phyloP scores from a whole-genome alignment of 129 eudicot species.

The Chrysanthemum makinoi region DNA sequence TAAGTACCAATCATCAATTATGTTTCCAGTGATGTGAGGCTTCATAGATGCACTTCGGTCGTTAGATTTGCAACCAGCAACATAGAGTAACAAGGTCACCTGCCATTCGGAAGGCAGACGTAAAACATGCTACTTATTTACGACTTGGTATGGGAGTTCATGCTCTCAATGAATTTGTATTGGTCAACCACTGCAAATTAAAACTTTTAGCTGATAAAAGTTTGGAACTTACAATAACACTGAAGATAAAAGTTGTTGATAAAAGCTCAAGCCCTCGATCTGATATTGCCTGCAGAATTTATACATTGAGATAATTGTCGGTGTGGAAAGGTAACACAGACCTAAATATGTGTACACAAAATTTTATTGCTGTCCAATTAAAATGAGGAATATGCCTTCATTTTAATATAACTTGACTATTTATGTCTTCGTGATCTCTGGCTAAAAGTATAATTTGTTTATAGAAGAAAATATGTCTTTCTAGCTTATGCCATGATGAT shows the following conservation, averaged over 20 bases:
- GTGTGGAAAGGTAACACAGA: constrained; percentile 12
- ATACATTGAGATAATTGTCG: background rate
- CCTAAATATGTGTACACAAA: background rate
- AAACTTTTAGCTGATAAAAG: background rate
- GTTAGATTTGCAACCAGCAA: constrained; percentile 58
- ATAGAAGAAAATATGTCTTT: too few relatives aligned
- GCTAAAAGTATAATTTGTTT: too few relatives aligned
- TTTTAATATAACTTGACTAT: background rate
- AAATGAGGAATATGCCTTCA: background rate
- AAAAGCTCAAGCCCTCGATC: constrained; percentile 93
- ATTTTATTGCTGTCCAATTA: background rate
- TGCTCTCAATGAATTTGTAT: background rate
- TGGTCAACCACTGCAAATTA: background rate
- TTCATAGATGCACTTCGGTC: constrained; percentile 71
- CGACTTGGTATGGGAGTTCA: background rate
- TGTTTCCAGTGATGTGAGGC: constrained; percentile 71
- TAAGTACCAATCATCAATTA: constrained; percentile 77
- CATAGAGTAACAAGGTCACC: constrained; percentile 72
- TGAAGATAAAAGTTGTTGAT: constrained; percentile 73
- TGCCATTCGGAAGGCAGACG: constrained; percentile 31
- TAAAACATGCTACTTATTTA: constrained; percentile 5
- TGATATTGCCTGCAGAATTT: constrained; percentile 77
- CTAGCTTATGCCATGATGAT: too few relatives aligned
- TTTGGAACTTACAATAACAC: constrained; percentile 63
- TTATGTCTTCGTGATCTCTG: too few relatives aligned